Evolutionary conservation across 1,284 basidiomycete genomes (phyloP), one percentile per base, ranked within the genome.

Genomic region (Tilletia walkeri): DNA sequence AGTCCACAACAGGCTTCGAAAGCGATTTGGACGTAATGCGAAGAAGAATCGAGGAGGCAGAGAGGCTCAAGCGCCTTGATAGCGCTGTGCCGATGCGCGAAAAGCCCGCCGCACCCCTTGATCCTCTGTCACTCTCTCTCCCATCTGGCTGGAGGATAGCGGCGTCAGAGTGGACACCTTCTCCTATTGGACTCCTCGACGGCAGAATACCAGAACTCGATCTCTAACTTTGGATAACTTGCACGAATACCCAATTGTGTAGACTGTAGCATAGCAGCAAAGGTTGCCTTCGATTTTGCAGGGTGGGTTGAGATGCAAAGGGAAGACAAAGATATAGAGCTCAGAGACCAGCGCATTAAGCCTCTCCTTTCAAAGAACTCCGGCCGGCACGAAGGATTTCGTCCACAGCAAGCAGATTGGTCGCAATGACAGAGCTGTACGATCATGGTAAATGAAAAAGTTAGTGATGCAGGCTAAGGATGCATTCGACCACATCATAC

Each of bases 331-430:
- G 41, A 9, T 45, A 7, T 45, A 45, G 14, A 9, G 41, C 41
- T 9, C 41, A 3, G 41, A 3, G 3, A 45, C 14, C 41, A 45
- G 41, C 3, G 6, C 34, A 38, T 63, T 34, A 63, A 4, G n/a
- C 34, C 4, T 63, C 59, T 5, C 68, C 74, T 75, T 82, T 84
- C 54, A 82, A 72, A 56, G 77, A 80, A 70, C 72, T 77, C 67
- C 79, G 72, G 34, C 95, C 95, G 20, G 95, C 95, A 67, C 95
- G 88, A 76, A 98, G 85, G 73, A 98, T 96, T 86, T 98, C 95
- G 84, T 98, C 95, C 39, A 94, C 95, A 56, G 92, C 94, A 24
- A 99, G 86, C 71, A 99, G 87, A 85, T 99, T 99, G 77, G 96
- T 90, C 24, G 94, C 95, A 80, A 99, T 99, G 74, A 99, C 96